Conservation (phyloP, 768 basidiomycete genomes). For the Tulasnella sp. region DNA sequence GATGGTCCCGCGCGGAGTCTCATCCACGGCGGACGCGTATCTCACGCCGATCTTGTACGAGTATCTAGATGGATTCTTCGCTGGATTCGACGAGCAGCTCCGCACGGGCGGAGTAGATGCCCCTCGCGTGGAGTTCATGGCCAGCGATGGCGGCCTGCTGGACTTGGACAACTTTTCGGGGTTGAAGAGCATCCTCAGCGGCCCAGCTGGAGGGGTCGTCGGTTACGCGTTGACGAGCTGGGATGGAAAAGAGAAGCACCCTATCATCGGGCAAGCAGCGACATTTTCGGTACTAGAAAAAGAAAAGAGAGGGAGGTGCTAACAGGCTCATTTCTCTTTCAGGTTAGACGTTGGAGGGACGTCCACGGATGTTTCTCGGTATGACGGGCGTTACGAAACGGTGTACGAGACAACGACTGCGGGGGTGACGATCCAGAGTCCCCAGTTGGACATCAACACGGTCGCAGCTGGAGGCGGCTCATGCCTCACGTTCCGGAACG, state of each 20-base stretch:
- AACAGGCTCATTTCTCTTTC: slow-evolving; percentile 10
- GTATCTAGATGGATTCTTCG: slow-evolving; percentile 91
- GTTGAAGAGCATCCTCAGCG: slow-evolving; percentile 88
- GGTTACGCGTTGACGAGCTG: slow-evolving; percentile 95
- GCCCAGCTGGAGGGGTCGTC: slow-evolving; percentile 94
- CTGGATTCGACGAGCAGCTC: slow-evolving; percentile 79
- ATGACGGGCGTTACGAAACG: slow-evolving; percentile 86
- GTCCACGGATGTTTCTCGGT: slow-evolving; percentile 93
- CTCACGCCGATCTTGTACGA: slow-evolving; percentile 83
- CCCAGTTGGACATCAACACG: slow-evolving; percentile 93
- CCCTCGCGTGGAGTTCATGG: slow-evolving; percentile 92
- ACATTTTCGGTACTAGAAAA: neutral
- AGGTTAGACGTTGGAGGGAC: slow-evolving; percentile 95
- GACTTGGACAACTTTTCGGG: slow-evolving; percentile 87
- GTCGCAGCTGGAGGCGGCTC: slow-evolving; percentile 96
- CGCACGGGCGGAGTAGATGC: slow-evolving; percentile 44
- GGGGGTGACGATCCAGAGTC: slow-evolving; percentile 87
- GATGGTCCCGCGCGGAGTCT: slow-evolving; percentile 90
- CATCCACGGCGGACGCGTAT: slow-evolving; percentile 93
- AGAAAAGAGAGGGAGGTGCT: neutral
- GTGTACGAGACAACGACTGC: slow-evolving; percentile 97
- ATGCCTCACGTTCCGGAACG: slow-evolving; percentile 85
- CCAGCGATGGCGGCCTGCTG: slow-evolving; percentile 84
- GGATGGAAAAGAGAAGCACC: slow-evolving; percentile 68
- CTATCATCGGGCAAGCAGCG: slow-evolving; percentile 77